These are phyloP conservation scores for Dioszegia crocea DNA, from an alignment of 768 basidiomycete species.

Conservation along the genomic window DNA sequence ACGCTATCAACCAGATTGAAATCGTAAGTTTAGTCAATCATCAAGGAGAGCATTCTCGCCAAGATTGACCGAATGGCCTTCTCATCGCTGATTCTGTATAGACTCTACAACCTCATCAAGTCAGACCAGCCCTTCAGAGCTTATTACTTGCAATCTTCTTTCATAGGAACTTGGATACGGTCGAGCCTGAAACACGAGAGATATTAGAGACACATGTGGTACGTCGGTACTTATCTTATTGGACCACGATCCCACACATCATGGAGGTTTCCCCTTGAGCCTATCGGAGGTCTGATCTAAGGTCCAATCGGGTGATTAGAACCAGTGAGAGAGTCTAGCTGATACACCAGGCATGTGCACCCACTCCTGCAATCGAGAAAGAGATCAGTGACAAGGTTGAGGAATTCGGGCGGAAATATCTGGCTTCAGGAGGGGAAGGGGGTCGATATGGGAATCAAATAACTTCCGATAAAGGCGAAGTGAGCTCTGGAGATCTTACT, in stretches of 20 bases:
- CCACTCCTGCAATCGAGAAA: constrained; percentile 11
- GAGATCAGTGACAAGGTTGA: constrained; percentile 18
- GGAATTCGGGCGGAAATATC: constrained; percentile 13
- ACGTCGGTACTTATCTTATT: constrained; percentile 5
- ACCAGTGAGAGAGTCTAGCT: too few relatives aligned
- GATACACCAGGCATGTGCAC: not conserved
- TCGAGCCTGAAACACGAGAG: constrained; percentile 37
- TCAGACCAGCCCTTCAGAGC: constrained; percentile 24
- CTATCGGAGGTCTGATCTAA: too few relatives aligned
- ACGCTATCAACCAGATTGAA: constrained; percentile 9
- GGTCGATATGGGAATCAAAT: not conserved
- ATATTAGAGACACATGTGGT: constrained; percentile 34
- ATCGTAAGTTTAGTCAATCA: constrained; percentile 1
- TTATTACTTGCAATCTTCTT: constrained; percentile 38
- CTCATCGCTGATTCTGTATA: too few relatives aligned
- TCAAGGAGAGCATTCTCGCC: too few relatives aligned
- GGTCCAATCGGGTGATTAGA: too few relatives aligned
- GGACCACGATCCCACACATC: too few relatives aligned
- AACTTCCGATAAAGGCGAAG: constrained; percentile 21
- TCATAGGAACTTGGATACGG: constrained; percentile 28
- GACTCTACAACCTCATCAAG: constrained; percentile 24
- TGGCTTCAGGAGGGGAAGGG: not conserved
- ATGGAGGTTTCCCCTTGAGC: too few relatives aligned
- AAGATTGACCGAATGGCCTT: too few relatives aligned
- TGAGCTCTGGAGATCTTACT: constrained; percentile 1